Base-by-base conservation (phyloP, 148 eudicot genomes). In the Cornus suecica region DNA sequence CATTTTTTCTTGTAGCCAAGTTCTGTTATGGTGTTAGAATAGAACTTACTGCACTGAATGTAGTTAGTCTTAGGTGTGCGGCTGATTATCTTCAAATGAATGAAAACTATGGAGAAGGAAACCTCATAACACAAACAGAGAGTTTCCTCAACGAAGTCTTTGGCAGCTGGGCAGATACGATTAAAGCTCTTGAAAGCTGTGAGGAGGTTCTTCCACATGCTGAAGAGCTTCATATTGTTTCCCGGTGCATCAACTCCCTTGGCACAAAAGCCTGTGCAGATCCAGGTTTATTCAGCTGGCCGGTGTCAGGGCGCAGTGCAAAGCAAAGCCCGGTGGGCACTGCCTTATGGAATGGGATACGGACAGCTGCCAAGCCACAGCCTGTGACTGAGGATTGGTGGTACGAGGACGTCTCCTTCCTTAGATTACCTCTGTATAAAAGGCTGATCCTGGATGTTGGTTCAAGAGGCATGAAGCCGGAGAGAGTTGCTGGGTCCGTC, bases 31-130 rank as follows among this genome's bases (percentile, higher is more conserved):
- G 80, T 14, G 80, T 87, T 24, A 82, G 75, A 76, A 56, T 82
- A 62, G 89, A 87, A 74, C 61, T 87, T 16, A 84, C 80, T 26
- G 74, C 89, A 13, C 28, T 70, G 2, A 82, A 87, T 67, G 79
- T 84, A 9, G 87, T 84, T 16, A 66, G 75, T 69, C 84, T 87
- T 51, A 71, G 89, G 58, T 87, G 89, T 73, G 87, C 89, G 8
- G 76, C 89, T 30, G 86, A 87, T 69, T 70, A 79, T 78, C 87
- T 87, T 45, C 82, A 82, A 71, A 87, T 87, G 89, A 82, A 66
- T 13, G 87, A 87, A 76, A 82, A 77, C 66, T 82, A 75, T 65
- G 89, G 89, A 29, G 84, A 84, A 52, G 80, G 78, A 45, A 87
- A 87, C 71, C 82, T 87, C 20, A 82, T 87, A 22, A 34, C 79